Base-by-base conservation (phyloP, 345 rosid genomes). In the Hibiscus mutabilis region DNA sequence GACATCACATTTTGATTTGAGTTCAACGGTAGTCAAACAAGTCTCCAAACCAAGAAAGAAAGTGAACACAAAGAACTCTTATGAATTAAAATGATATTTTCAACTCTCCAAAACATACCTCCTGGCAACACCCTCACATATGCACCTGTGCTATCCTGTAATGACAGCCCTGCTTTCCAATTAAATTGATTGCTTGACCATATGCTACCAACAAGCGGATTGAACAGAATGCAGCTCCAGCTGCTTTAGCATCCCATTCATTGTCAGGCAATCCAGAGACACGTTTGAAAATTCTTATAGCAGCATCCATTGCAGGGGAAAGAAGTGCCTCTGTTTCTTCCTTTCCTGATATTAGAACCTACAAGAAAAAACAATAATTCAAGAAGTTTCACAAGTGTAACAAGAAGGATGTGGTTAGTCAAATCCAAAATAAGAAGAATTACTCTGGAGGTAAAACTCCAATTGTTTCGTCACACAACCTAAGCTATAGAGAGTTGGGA, bases 151-250 rank as follows among this genome's bases (percentile, higher is more conserved):
- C 71, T 83, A 79, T 94, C 97, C 61, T 91, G 96, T 18, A 94
- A 86, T 2, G 97, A 94, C 69, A 88, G 7, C 99, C 99, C 72
- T 92, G 99, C 80, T 90, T 94, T 51, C 99, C 99, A 31, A 94
- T 94, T 44, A 94, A 82, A 80, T 83, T 88, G 11, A 90, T 92
- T 1, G 97, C 99, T 75, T 94, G 99, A 0, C 93, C 81, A 31
- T 92, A 87, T 12, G 97, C 89, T 75, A 89, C 96, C 87, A 94
- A 75, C 57, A 94, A 79, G 69, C 88, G 80, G 29, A 89, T 77
- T 10, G 96, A 88, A 77, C 78, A 87, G 83, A 86, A 84, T 18
- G 82, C 86, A 77, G 61, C 76, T 44, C 74, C 83, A 59, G 73
- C 78, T 25, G 74, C 58, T 19, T 35, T 68, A 60, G 51, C 60